Evolutionary conservation across 2,329 filamentous ascomycete species (phyloP).

Genomic region (Bipolaris cookei): DNA sequence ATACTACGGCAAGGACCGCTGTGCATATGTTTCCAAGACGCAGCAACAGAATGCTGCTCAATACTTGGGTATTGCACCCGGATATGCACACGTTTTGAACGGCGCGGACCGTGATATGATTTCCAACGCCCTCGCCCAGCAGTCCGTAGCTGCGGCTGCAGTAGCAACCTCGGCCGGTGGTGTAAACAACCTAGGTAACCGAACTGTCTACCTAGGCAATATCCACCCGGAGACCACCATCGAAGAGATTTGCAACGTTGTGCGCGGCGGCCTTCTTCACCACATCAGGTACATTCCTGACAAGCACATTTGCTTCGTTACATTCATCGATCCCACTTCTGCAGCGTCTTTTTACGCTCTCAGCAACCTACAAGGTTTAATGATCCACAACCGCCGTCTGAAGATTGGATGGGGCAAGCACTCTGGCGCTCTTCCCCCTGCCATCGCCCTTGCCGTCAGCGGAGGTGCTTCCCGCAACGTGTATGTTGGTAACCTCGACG

Average conservation of each 20-base stretch:
- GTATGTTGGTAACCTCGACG: constrained; percentile 96
- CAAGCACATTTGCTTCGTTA: constrained; percentile 99
- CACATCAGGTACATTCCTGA: constrained; percentile 99
- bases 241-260: constrained; percentile 99
- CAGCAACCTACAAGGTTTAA: constrained; percentile 95
- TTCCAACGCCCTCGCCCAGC: constrained; percentile 93
- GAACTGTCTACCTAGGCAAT: constrained; percentile 97
- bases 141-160: constrained; percentile 94
- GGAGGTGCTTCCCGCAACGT: constrained; percentile 98
- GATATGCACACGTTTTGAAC: constrained; percentile 95
- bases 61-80: constrained; percentile 94
- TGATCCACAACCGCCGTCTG: constrained; percentile 97
- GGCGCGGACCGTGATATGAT: constrained; percentile 96
- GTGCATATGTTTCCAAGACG: constrained; percentile 98
- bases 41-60: constrained; percentile 99
- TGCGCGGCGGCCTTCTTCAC: constrained; percentile 91
- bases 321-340: constrained; percentile 97
- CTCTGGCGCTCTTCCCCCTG: constrained; percentile 91
- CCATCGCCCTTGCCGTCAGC: constrained; percentile 93
- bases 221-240: constrained; percentile 99
- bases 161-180: constrained; percentile 96
- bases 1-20: constrained; percentile 98
- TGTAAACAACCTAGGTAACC: constrained; percentile 95
- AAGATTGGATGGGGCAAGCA: constrained; percentile 99
- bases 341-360: constrained; percentile 97